Evolutionary conservation across 2,329 filamentous ascomycete genomes (phyloP).

Genomic region (Fusarium nisikadoi): DNA sequence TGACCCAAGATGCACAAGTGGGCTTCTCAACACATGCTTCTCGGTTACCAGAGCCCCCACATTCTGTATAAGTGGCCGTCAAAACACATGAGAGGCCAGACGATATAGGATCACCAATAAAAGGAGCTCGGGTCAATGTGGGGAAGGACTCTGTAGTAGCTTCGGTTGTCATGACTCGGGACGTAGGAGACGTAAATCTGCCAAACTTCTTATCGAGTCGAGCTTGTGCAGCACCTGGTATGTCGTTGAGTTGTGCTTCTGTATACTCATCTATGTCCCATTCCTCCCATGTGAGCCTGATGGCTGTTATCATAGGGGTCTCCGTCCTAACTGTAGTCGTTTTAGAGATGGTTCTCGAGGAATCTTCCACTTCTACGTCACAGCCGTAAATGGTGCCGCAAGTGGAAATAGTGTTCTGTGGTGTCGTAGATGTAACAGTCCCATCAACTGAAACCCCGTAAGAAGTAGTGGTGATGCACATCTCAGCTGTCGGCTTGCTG

Average conservation of each 20-base stretch:
- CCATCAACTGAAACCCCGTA: neutral
- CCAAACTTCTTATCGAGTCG: neutral
- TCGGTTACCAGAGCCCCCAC: neutral
- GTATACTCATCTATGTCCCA: neutral
- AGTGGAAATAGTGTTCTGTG: neutral
- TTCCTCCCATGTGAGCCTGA: neutral
- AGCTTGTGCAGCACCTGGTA: neutral
- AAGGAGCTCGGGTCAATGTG: neutral
- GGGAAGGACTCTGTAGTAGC: neutral
- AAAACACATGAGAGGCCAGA: neutral
- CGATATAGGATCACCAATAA: rapidly evolving
- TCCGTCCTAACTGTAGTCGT: neutral
- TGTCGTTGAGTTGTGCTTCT: neutral
- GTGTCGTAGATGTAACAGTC: neutral
- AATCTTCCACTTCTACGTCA: neutral
- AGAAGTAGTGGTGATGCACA: neutral
- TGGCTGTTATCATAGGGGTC: neutral
- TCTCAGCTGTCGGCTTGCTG: neutral
- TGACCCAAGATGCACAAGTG: neutral
- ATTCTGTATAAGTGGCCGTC: neutral
- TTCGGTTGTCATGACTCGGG: rapidly evolving
- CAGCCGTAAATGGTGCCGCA: neutral
- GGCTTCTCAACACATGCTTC: neutral
- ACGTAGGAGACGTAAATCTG: rapidly evolving
- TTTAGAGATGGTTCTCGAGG: neutral